Evolutionary conservation across 192 early-diverging fungal genomes (phyloP).

Genomic region (Entomortierella chlamydospora): DNA sequence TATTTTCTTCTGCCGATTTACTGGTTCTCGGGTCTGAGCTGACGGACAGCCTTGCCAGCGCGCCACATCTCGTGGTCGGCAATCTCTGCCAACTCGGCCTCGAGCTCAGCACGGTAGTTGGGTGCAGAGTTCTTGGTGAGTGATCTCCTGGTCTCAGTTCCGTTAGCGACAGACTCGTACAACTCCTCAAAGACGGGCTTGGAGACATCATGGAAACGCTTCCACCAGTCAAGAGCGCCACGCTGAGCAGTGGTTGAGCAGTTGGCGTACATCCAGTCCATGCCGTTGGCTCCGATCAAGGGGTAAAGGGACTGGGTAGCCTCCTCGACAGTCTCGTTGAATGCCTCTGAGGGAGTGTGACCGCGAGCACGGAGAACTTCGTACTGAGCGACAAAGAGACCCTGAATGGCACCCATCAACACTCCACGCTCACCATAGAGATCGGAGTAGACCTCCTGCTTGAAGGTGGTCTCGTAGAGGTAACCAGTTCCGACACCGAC

Average conservation of each 20-base stretch:
- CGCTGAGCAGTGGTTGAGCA: conserved; percentile 97
- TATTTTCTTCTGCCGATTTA: conserved; percentile 16
- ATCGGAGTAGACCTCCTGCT: conserved; percentile 97
- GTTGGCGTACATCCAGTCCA: conserved; percentile 97
- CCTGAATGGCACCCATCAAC: conserved; percentile 98
- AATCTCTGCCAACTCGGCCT: conserved; percentile 92
- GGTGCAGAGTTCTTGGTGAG: conserved; percentile 89
- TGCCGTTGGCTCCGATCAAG: conserved; percentile 94
- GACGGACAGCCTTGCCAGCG: conserved; percentile 87
- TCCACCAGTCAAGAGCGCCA: conserved; percentile 97
- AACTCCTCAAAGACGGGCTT: conserved; percentile 95
- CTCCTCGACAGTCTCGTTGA: conserved; percentile 99
- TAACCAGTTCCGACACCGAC: conserved; percentile 97
- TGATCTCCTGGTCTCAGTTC: conserved; percentile 86
- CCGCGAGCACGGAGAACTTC: conserved; percentile 93
- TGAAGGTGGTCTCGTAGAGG: conserved; percentile 96
- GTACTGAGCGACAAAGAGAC: conserved; percentile 95
- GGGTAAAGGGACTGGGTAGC: conserved; percentile 98
- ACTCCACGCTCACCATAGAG: conserved; percentile 97
- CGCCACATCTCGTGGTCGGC: conserved; percentile 90
- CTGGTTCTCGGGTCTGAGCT: conserved; percentile 90
- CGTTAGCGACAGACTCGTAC: conserved; percentile 89
- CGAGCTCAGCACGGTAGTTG: conserved; percentile 94
- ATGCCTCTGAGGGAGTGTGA: conserved; percentile 97
- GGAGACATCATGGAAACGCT: conserved; percentile 90